Evolutionary conservation across 768 basidiomycete species (phyloP), one percentile per base, ranked within the genome.

Genomic region (Leccinum barrowsii): DNA sequence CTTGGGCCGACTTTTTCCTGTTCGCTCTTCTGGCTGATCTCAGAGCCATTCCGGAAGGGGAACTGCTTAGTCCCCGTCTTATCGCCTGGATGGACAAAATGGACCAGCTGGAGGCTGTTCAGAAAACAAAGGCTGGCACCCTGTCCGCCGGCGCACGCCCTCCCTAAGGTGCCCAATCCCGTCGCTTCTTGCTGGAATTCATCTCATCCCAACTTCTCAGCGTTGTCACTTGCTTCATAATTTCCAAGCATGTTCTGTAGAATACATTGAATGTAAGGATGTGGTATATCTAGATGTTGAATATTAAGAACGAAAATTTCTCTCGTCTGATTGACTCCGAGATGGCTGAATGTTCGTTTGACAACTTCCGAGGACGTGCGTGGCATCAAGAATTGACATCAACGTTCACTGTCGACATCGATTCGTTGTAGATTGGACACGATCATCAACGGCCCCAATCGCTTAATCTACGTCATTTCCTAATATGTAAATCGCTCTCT

Each of bases 1-100:
- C 56, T 5, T 73, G 71, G 71, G 71, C 73, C 13, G 71, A 73
- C 59, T 71, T 74, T 52, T 74, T 74, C 65, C 65, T 73, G 12
- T 74, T 55, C 44, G 67, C 71, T 3, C 67, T 74, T 2, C 56
- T 73, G 47, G 73, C 71, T 28, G 71, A 73, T 35, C 62, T 73
- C 5, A 57, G 47, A 35, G 67, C 73, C 4, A 65, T 62, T 3
- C 69, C 71, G 0, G 71, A 73, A 26, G 57, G 67, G 13, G 65
- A 65, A 15, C 5, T 71, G 46, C 47, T 72, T 15, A 67, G 64
- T 5, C 63, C 63, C 3, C 67, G 71, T 5, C 52, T 72, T 30
- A 7, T 50, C 4, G 22, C 2, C 0, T 74, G 69, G 70, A 69
- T 72, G 67, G 61, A 58, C 4, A 54, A 58, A 21, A 72, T 72